phyloP scores from a whole-genome alignment of 2,329 filamentous ascomycete species.

The Fusarium sulawesiense region DNA sequence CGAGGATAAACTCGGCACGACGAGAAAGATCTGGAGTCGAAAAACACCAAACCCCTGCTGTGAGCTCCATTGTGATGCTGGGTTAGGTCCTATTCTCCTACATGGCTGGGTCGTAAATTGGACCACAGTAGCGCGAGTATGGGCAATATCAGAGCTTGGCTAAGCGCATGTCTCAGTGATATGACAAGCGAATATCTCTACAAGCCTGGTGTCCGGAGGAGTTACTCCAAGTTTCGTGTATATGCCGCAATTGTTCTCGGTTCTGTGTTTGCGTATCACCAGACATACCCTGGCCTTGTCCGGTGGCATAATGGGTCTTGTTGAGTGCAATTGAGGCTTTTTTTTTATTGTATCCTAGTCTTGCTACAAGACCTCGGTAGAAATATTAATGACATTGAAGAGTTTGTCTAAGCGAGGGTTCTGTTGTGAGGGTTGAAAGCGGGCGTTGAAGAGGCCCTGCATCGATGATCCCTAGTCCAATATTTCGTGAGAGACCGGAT shows the following conservation, averaged over 20 bases:
- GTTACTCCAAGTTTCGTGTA: conserved; percentile 26
- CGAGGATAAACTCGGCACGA: conserved; percentile 6
- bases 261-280: conserved; percentile 26
- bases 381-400: not conserved
- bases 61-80: conserved; percentile 17
- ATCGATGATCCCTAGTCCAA: conserved; percentile 8
- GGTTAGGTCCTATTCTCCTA: conserved; percentile 23
- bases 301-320: conserved; percentile 18
- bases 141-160: conserved; percentile 35
- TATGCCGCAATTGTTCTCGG: conserved; percentile 28
- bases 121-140: conserved; percentile 25
- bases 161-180: conserved; percentile 34
- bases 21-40: conserved; percentile 22
- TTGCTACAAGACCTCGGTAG: not conserved
- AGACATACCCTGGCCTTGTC: conserved; percentile 24
- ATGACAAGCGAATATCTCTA: conserved; percentile 26
- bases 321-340: conserved; percentile 10
- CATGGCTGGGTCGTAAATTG: conserved; percentile 40
- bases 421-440: conserved; percentile 1
- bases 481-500: conserved; percentile 4
- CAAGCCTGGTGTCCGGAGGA: conserved; percentile 11
- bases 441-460: conserved; percentile 13
- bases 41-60: conserved; percentile 17
- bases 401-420: not conserved
- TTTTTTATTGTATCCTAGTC: conserved; percentile 12